Evolutionary conservation across 805 yeast species (phyloP), one percentile per base, ranked within the genome.

Genomic region (Metschnikowia lochheadii): DNA sequence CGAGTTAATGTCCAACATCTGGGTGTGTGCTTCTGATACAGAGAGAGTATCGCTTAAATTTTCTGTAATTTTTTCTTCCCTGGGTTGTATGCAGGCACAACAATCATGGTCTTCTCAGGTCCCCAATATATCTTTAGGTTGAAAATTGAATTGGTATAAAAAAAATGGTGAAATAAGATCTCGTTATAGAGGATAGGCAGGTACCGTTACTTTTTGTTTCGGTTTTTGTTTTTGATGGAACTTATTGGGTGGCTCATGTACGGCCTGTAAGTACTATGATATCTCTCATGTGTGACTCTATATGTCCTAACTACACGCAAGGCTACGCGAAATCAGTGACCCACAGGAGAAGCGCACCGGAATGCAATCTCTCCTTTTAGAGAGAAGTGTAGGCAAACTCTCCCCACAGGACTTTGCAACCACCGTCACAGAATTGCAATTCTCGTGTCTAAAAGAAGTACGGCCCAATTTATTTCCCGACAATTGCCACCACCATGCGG

Each of bases 1-100:
- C 66, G 87, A 87, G 58, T 85, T 77, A 59, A 94, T 89, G 70
- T 94, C 99, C 73, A 94, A 83, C 99, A 94, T 92, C 38, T 23
- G 44, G 31, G 23, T n/a, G 40, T 49, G 32, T 33, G 46, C 32
- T 44, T 39, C 32, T 17, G 21, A 21, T 23, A 23, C n/a, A 14
- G 6, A 33, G 13, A 33, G 13, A 15, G 17, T 32, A 18, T 11
- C 14, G 26, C n/a, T 21, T 39, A 44, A 35, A 15, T 44, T 44
- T 44, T 44, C 40, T 26, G 40, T 6, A 26, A 23, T 36, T 36
- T 44, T 37, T 44, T 44, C 35, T 26, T 43, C n/a, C 40, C 13
- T 23, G 32, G 17, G 31, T 14, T 20, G 5, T 41, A 14, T 42
- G 38, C 45, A 42, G 38, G 37, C 8, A 17, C 3, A 23, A 39